These are phyloP conservation scores for Nakaseomyces bracarensis DNA, from an alignment of 1,139 yeast species.

Conservation along the genomic window DNA sequence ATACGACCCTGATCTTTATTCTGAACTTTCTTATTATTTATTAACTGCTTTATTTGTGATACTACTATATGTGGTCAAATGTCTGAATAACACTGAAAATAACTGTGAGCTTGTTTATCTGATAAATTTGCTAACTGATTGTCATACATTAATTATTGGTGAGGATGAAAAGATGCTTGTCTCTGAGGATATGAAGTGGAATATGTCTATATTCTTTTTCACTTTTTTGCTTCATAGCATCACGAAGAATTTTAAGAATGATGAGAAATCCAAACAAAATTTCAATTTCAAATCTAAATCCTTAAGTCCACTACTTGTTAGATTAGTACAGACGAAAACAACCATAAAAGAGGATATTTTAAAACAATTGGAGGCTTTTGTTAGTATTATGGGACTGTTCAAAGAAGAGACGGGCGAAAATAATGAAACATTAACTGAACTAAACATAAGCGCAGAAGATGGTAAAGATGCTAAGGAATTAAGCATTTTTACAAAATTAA, in stretches of 20 bases:
- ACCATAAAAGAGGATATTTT: conserved; percentile 1
- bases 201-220: conserved; percentile 16
- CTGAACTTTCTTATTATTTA: conserved; percentile 18
- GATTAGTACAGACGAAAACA: conserved; percentile 2
- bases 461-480: conserved; percentile 1
- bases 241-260: conserved; percentile 11
- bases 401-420: background rate
- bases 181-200: conserved; percentile 21
- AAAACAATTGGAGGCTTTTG: conserved; percentile 4
- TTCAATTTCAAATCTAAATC: conserved; percentile 6
- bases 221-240: conserved; percentile 14
- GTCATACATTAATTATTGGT: conserved; percentile 11
- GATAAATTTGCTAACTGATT: conserved; percentile 11
- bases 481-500: background rate
- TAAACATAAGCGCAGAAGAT: background rate
- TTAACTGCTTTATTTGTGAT: conserved; percentile 20
- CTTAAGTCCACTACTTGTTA: background rate
- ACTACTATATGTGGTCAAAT: conserved; percentile 16
- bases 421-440: background rate
- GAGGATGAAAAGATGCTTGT: conserved; percentile 11
- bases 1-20: conserved; percentile 19
- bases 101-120: conserved; percentile 12
- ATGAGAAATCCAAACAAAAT: conserved; percentile 5
- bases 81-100: background rate
- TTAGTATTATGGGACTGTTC: conserved; percentile 1